Evolutionary conservation across 2,329 filamentous ascomycete genomes (phyloP), one percentile per base, ranked within the genome.

Genomic region (Septoria linicola): DNA sequence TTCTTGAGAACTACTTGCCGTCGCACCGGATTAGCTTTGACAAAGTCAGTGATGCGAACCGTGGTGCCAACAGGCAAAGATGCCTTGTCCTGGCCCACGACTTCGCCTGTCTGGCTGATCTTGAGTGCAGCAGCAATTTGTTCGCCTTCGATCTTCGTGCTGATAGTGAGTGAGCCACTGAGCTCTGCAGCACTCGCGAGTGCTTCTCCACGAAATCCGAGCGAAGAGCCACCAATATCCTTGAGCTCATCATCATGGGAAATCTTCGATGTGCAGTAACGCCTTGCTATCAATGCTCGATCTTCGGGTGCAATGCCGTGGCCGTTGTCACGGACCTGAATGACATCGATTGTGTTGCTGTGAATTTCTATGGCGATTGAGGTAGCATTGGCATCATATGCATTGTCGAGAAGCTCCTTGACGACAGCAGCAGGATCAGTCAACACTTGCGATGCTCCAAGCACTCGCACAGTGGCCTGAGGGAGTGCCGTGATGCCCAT

Each of bases 191-290:
- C 76, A 66, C 81, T 83, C 32, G 86, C 84, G 53, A 92, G 71
- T 13, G 87, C 87, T 63, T 89, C 81, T 16, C 88, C 88, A 30
- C 88, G 80, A 63, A 91, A 92, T 1, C 88, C 88, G n/a, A 91
- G 76, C 25, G 78, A 84, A 36, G 71, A 73, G 1, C 79, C 77
- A 6, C 79, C 81, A 16, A 84, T 70, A 1, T 63, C 66, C 43
- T 71, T 73, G 31, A 90, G 71, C 42, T 90, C 84, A 0, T 81
- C 75, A 51, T 86, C 80, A n/a, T 72, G 73, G 41, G 71, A 73
- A 36, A 91, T 76, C 70, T 91, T 92, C 74, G 85, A 90, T 1
- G 88, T 91, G 61, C 86, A 80, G 23, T 84, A 80, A n/a, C 76
- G 76, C 46, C 77, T 78, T n/a, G 84, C 86, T 2, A 89, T 73